A percentile compares a stretch with the other conserved stretches of the same genome.
Evolutionary conservation across 805 yeast species (phyloP).

Genomic region (Ogataea nakhonphanomensis): DNA sequence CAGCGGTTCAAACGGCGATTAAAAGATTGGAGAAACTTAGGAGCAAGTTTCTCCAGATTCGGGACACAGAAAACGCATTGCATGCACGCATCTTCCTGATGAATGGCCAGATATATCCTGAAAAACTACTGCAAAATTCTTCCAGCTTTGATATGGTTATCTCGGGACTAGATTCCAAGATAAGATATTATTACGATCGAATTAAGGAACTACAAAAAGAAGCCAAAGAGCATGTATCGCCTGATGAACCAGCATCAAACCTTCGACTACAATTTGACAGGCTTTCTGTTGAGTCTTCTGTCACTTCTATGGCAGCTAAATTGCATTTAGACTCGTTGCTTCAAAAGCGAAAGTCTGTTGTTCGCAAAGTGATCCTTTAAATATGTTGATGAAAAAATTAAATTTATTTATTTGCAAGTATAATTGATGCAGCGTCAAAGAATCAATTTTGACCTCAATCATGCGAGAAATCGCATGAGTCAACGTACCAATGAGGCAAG

Average conservation of each 20-base stretch:
- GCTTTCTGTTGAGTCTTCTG: constrained; percentile 12
- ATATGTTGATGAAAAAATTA: neutral
- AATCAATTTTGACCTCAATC: constrained; percentile 27
- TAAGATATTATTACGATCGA: constrained; percentile 17
- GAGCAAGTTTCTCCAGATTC: constrained; percentile 13
- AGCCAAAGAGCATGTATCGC: neutral
- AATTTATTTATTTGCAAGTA: neutral
- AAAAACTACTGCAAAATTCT: constrained; percentile 27
- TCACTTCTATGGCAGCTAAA: constrained; percentile 15
- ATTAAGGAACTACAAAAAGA: constrained; percentile 19
- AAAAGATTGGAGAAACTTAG: constrained; percentile 18
- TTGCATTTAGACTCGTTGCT: constrained; percentile 10
- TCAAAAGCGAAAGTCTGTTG: constrained; percentile 2
- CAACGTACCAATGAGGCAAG: constrained; percentile 35
- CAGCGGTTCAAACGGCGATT: constrained; percentile 2
- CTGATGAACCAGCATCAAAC: neutral
- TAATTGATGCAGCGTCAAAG: constrained; percentile 21
- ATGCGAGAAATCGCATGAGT: constrained; percentile 28
- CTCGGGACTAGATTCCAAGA: constrained; percentile 25
- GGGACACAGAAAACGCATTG: constrained; percentile 15
- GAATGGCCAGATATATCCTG: constrained; percentile 30
- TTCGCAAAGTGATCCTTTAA: constrained; percentile 2
- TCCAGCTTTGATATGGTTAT: constrained; percentile 28
- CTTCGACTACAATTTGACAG: constrained; percentile 6
- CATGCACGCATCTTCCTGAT: constrained; percentile 27